Conservation (phyloP, 208 protist genomes). For the Leishmania lainsoni region DNA sequence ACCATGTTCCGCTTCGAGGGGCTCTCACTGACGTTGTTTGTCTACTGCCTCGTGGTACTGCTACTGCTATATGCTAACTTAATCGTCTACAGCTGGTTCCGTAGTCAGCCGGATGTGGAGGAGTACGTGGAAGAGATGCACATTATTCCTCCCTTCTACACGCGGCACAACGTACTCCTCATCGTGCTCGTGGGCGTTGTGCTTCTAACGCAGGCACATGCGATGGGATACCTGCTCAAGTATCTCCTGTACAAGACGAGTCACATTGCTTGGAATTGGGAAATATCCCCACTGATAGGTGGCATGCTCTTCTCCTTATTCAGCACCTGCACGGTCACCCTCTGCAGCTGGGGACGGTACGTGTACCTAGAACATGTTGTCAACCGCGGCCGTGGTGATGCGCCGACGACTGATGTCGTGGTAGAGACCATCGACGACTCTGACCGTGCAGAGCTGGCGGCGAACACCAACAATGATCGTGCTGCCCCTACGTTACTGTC, state of each 20-base stretch:
- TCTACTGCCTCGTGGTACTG: slow-evolving; percentile 48
- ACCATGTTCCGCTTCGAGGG: slow-evolving; percentile 65
- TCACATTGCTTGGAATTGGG: slow-evolving; percentile 73
- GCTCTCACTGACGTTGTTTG: slow-evolving; percentile 52
- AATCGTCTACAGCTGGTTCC: slow-evolving; percentile 71
- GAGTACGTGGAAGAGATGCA: slow-evolving; percentile 55
- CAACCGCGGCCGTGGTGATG: neutral
- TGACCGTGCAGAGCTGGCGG: neutral
- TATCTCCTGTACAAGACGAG: slow-evolving; percentile 66
- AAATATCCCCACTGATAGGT: slow-evolving; percentile 69
- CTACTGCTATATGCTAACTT: slow-evolving; percentile 49
- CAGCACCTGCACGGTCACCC: slow-evolving; percentile 15
- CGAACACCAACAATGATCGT: slow-evolving; percentile 8
- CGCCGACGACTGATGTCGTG: slow-evolving; percentile 19
- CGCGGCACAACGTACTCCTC: slow-evolving; percentile 33
- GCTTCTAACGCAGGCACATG: slow-evolving; percentile 53
- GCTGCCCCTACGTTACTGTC: neutral
- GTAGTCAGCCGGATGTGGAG: slow-evolving; percentile 47
- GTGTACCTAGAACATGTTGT: slow-evolving; percentile 11
- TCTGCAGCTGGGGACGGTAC: slow-evolving; percentile 25
- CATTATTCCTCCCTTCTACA: slow-evolving; percentile 65
- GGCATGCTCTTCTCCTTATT: slow-evolving; percentile 43
- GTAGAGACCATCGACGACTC: neutral
- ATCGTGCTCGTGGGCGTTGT: slow-evolving; percentile 40
- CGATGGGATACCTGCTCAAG: slow-evolving; percentile 64